Percentiles rank a stretch among this genome's conserved stretches.
phyloP scores from a whole-genome alignment of 2,329 filamentous ascomycete species.

The Fusarium sp. region DNA sequence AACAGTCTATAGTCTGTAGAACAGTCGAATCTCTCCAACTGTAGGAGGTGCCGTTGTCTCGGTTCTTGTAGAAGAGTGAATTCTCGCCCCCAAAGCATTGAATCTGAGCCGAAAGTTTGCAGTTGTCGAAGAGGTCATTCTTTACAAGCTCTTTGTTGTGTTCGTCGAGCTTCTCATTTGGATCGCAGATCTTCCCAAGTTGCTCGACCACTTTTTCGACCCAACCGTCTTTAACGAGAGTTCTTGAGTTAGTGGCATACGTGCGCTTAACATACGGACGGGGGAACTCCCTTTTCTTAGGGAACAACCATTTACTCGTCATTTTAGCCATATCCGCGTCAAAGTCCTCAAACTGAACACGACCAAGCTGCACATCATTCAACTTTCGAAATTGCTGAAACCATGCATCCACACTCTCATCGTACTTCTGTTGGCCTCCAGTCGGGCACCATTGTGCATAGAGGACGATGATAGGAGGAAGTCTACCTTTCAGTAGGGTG shows the following conservation, averaged over 20 bases:
- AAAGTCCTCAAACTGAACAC: background rate
- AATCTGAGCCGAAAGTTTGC: background rate
- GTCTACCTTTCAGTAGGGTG: fast-evolving
- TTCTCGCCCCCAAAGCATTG: background rate
- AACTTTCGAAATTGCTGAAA: background rate
- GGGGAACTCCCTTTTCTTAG: background rate
- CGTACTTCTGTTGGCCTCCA: background rate
- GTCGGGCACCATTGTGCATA: background rate
- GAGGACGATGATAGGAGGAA: background rate
- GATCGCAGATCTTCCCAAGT: background rate
- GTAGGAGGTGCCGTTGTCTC: background rate
- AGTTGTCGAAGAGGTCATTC: fast-evolving
- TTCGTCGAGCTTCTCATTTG: background rate
- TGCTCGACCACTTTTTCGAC: fast-evolving
- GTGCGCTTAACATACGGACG: background rate
- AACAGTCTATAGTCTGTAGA: background rate
- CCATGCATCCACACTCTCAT: background rate
- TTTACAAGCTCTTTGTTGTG: background rate
- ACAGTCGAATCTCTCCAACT: background rate
- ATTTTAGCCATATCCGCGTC: background rate
- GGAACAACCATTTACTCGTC: background rate
- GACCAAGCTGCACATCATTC: fast-evolving
- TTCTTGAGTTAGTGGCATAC: background rate
- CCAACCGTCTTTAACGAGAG: background rate
- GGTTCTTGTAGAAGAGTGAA: background rate